Conservation (phyloP, 768 basidiomycete genomes). For the Suillus luteus region DNA sequence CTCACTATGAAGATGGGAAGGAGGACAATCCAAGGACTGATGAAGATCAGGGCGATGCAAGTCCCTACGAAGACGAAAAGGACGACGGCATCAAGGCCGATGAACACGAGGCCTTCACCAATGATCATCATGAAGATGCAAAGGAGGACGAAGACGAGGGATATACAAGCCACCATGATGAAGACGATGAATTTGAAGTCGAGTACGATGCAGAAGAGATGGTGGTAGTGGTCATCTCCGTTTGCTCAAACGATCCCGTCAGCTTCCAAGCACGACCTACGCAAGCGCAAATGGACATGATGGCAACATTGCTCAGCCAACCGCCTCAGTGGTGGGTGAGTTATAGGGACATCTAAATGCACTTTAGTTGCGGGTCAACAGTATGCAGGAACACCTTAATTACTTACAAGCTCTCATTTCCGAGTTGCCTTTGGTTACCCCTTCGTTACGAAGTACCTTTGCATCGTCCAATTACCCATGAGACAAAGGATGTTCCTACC, state of each 20-base stretch:
- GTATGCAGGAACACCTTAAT: no score
- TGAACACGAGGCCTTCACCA: neutral
- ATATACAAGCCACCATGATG: neutral
- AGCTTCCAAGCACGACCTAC: constrained; percentile 1
- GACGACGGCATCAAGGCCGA: neutral
- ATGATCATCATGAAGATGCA: neutral
- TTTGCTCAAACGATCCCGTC: neutral
- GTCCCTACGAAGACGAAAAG: neutral
- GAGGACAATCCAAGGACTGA: neutral
- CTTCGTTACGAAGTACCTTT: no score
- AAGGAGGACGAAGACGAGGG: neutral
- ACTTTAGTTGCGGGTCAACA: no score
- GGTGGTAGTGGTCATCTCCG: neutral
- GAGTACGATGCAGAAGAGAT: neutral
- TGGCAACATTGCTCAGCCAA: neutral
- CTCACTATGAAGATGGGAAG: neutral
- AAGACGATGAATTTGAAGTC: neutral
- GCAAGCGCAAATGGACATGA: neutral
- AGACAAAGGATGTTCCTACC: no score
- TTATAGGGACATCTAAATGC: neutral
- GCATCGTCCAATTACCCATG: no score
- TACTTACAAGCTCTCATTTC: no score
- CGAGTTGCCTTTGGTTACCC: no score
- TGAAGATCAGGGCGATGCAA: neutral
- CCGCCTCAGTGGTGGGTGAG: constrained; percentile 1